Evolutionary conservation across 176 grass and related monocot species (phyloP).

Genomic region (Ananas comosus): DNA sequence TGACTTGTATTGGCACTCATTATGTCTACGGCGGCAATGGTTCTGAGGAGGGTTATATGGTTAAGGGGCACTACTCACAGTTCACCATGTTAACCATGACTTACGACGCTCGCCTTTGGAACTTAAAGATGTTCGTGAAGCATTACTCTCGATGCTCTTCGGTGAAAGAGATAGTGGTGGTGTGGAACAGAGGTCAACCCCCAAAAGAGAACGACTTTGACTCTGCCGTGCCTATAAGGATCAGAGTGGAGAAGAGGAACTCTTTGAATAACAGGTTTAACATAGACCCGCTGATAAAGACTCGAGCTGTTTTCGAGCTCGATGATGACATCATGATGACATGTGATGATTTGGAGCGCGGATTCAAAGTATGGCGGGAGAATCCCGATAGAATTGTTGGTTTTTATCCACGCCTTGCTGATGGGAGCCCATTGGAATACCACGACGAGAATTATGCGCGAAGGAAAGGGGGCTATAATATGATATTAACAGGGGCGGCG

Average conservation of each 20-base stretch:
- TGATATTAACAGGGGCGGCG: conserved; percentile 85
- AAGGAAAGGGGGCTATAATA: conserved; percentile 52
- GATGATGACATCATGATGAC: conserved; percentile 99
- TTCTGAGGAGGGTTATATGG: conserved; percentile 52
- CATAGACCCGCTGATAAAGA: conserved; percentile 64
- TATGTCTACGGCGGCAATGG: conserved; percentile 58
- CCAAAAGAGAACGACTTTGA: conserved; percentile 47
- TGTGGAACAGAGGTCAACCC: conserved; percentile 71
- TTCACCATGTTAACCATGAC: conserved; percentile 95
- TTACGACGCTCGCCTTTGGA: conserved; percentile 78
- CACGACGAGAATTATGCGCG: conserved; percentile 52
- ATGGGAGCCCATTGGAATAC: conserved; percentile 56
- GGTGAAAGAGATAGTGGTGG: conserved; percentile 68
- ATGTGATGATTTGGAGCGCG: conserved; percentile 88
- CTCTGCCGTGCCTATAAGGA: conserved; percentile 50
- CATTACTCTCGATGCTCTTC: conserved; percentile 92
- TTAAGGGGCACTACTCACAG: conserved; percentile 61
- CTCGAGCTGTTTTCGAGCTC: conserved; percentile 73
- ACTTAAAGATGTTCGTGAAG: conserved; percentile 76
- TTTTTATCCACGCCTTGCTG: conserved; percentile 73
- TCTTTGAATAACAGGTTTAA: conserved; percentile 92
- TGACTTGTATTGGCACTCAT: conserved; percentile 73
- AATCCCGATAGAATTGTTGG: conserved; percentile 60
- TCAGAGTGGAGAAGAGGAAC: conserved; percentile 72
- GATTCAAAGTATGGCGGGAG: conserved; percentile 86